phyloP scores from a whole-genome alignment of 306 rosid genomes.

The Vigna hirtella region DNA sequence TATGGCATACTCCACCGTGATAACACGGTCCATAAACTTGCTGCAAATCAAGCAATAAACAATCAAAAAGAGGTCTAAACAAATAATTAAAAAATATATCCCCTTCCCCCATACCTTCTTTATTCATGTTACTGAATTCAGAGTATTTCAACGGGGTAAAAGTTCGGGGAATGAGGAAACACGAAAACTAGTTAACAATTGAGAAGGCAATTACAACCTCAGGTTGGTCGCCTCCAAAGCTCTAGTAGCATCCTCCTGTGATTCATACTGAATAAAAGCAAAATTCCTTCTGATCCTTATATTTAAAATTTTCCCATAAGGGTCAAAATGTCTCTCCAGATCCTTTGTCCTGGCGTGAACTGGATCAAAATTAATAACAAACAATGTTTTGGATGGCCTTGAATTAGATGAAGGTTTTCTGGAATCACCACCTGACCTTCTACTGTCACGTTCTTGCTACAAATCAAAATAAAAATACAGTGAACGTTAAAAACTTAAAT shows the following conservation, averaged over 20 bases:
- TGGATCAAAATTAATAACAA: slow-evolving; percentile 87
- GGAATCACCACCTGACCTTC: slow-evolving; percentile 71
- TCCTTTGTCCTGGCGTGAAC: slow-evolving; percentile 82
- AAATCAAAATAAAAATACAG: slow-evolving; percentile 43
- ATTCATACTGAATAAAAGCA: slow-evolving; percentile 79
- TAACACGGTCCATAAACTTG: slow-evolving; percentile 84
- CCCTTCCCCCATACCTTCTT: slow-evolving; percentile 1
- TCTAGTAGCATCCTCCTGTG: slow-evolving; percentile 82
- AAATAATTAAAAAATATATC: slow-evolving; percentile 17
- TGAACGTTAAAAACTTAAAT: slow-evolving; percentile 16
- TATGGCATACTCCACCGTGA: slow-evolving; percentile 85
- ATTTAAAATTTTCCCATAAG: slow-evolving; percentile 72
- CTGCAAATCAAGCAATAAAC: slow-evolving; percentile 53
- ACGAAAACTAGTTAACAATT: slow-evolving; percentile 7
- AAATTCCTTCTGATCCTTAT: slow-evolving; percentile 88
- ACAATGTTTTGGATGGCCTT: slow-evolving; percentile 76
- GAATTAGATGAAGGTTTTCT: slow-evolving; percentile 64
- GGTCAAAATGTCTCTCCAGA: slow-evolving; percentile 84
- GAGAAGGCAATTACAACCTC: slow-evolving; percentile 61
- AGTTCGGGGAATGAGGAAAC: background rate
- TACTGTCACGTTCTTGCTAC: slow-evolving; percentile 82
- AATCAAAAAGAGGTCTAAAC: slow-evolving; percentile 13
- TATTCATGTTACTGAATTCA: background rate
- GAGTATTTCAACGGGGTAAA: slow-evolving; percentile 25
- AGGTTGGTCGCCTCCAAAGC: slow-evolving; percentile 77